A percentile compares a stretch with the other conserved stretches of the same genome.
phyloP scores from a whole-genome alignment of 2,329 filamentous ascomycete genomes.

The Apiospora sp. region DNA sequence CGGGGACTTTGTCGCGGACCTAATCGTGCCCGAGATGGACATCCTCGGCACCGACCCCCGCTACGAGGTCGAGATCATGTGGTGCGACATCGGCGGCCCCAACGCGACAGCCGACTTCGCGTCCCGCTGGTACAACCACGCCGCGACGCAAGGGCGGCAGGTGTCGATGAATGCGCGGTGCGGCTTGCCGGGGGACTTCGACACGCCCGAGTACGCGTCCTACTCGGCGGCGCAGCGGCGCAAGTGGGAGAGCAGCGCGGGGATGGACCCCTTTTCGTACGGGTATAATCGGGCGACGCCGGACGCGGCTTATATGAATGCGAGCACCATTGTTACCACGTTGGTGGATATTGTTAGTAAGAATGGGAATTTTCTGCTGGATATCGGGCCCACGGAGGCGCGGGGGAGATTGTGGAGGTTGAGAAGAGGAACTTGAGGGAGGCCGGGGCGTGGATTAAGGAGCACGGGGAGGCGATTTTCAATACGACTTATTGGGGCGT shows the following conservation, averaged over 20 bases:
- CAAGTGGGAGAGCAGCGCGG: slow-evolving; percentile 67
- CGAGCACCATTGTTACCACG: slow-evolving; percentile 53
- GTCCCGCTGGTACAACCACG: slow-evolving; percentile 51
- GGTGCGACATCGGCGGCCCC: slow-evolving; percentile 56
- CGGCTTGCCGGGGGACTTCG: slow-evolving; percentile 62
- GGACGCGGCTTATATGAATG: slow-evolving; percentile 58
- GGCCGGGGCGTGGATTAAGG: slow-evolving; percentile 62
- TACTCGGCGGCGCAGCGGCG: slow-evolving; percentile 57
- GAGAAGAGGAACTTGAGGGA: slow-evolving; percentile 56
- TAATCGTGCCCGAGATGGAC: slow-evolving; percentile 57
- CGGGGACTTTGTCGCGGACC: slow-evolving; percentile 50
- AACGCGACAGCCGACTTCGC: slow-evolving; percentile 53
- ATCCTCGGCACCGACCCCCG: slow-evolving; percentile 46
- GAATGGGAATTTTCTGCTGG: slow-evolving; percentile 59
- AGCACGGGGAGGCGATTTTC: slow-evolving; percentile 62
- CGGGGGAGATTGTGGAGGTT: slow-evolving; percentile 60
- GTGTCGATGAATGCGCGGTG: slow-evolving; percentile 66
- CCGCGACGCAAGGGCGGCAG: slow-evolving; percentile 50
- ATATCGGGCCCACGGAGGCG: slow-evolving; percentile 63
- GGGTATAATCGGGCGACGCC: slow-evolving; percentile 66
- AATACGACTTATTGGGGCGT: slow-evolving; percentile 58
- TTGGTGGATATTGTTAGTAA: slow-evolving; percentile 43
- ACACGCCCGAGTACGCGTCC: slow-evolving; percentile 65
- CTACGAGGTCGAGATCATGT: slow-evolving; percentile 57
- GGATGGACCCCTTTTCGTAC: slow-evolving; percentile 67